Evolutionary conservation across 108 stramenopile genomes (phyloP).

Genomic region (Skeletonema costatum): DNA sequence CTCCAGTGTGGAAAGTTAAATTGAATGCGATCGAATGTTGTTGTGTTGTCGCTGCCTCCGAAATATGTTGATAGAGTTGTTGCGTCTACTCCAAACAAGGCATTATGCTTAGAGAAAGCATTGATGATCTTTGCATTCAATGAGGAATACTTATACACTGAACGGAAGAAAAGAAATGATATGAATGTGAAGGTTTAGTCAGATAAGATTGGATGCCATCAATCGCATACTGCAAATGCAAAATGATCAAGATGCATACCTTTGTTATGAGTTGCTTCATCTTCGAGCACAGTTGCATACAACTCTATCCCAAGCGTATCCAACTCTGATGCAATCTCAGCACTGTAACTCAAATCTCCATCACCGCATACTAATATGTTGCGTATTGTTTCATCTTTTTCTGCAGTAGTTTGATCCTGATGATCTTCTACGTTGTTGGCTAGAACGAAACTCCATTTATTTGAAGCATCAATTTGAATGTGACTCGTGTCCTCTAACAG

Average conservation of each 20-base stretch:
- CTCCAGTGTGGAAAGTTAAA: constrained; percentile 91
- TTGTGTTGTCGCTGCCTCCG: constrained; percentile 15
- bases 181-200: background rate
- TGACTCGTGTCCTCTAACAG: background rate
- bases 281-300: constrained; percentile 77
- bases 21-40: constrained; percentile 70
- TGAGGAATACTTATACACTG: constrained; percentile 38
- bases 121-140: constrained; percentile 23
- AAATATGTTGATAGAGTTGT: constrained; percentile 59
- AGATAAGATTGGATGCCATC: background rate
- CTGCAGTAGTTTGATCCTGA: background rate
- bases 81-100: constrained; percentile 71
- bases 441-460: constrained; percentile 6
- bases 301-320: constrained; percentile 41
- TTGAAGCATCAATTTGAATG: background rate
- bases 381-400: constrained; percentile 3
- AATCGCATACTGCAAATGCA: background rate
- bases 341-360: constrained; percentile 81
- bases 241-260: constrained; percentile 12
- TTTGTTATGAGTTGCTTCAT: constrained; percentile 56
- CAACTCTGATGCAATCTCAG: constrained; percentile 50
- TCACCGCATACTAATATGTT: constrained; percentile 77
- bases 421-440: background rate
- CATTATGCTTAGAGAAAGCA: constrained; percentile 36
- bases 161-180: background rate